Evolutionary conservation across 257 asterid species (phyloP).

Genomic region (Ajuga chamaepitys): DNA sequence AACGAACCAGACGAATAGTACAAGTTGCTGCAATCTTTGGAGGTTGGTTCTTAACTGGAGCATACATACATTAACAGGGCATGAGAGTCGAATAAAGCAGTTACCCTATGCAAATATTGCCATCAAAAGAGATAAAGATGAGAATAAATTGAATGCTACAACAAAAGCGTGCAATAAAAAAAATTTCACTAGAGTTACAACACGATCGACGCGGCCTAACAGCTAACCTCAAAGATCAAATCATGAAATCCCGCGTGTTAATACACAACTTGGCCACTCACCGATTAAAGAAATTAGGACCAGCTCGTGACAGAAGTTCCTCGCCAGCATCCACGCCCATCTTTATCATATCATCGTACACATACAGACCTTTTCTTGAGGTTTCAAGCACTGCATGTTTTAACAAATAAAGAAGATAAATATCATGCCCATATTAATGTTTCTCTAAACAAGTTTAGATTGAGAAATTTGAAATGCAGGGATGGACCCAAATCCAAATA

Average conservation of each 20-base stretch:
- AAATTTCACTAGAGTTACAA: background rate
- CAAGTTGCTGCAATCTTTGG: too few relatives aligned
- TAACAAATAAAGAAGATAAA: background rate
- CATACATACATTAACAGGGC: background rate
- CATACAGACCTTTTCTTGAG: conserved; percentile 65
- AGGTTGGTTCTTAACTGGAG: background rate
- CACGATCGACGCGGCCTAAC: conserved; percentile 8
- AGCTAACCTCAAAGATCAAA: conserved; percentile 6
- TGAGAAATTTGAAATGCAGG: too few relatives aligned
- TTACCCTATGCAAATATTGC: background rate
- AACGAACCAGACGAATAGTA: too few relatives aligned
- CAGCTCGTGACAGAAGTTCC: conserved; percentile 78
- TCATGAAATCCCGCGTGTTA: background rate
- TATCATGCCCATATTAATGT: background rate
- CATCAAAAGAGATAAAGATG: background rate
- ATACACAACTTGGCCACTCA: conserved; percentile 12
- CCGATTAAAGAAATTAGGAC: conserved; percentile 68
- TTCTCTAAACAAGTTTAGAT: background rate
- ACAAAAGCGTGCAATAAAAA: conserved; percentile 2
- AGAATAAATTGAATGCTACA: background rate
- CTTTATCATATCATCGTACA: conserved; percentile 59
- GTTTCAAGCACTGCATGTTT: conserved; percentile 61
- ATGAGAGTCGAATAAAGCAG: background rate
- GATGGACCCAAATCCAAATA: too few relatives aligned
- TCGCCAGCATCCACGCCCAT: conserved; percentile 94